Base-by-base conservation (phyloP, 768 basidiomycete species). In the Amanita thiersii region DNA sequence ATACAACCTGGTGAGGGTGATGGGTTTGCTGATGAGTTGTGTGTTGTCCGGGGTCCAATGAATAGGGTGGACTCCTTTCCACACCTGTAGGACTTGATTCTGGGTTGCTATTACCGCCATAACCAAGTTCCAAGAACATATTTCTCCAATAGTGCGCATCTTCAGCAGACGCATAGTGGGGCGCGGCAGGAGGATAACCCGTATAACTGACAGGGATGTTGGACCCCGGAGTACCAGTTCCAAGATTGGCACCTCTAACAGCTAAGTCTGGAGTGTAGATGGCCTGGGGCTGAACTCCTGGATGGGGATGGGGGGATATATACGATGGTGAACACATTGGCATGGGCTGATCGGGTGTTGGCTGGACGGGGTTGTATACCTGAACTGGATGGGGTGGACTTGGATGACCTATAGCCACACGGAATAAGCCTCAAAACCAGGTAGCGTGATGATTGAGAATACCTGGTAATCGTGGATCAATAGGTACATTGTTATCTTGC, bases 91-190 rank as follows among this genome's bases (percentile, higher is more conserved):
- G 21, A 28, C n/a, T n/a, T n/a, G n/a, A n/a, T n/a, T 56, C 49
- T 5, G 56, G 52, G 32, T 72, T 62, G 19, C 52, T 59, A 40
- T 65, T 64, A 30, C 69, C 77, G 14, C 77, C 77, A 49, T 79
- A 80, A 15, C 84, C 83, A 11, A 85, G 71, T 49, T 86, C 82
- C 33, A 79, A 60, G 49, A 83, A 76, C 81, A 87, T 86, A 45
- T 75, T 75, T 49, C 75, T 74, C 70, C 77, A 85, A 57, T 87
- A 87, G 40, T 75, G 66, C 8, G 72, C 72, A 55, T 87, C 84
- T n/a, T 69, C 65, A 48, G 78, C 75, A 4, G 73, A 66, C 12
- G 70, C 68, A 37, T 71, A 64, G 25, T 64, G 63, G 15, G 66
- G 60, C 28, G 58, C 60, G 18, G 62, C 47, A 15, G 66, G 65